These are phyloP conservation scores for Wickerhamiella lipophila DNA, from an alignment of 805 yeast genomes.

Conservation along the genomic window DNA sequence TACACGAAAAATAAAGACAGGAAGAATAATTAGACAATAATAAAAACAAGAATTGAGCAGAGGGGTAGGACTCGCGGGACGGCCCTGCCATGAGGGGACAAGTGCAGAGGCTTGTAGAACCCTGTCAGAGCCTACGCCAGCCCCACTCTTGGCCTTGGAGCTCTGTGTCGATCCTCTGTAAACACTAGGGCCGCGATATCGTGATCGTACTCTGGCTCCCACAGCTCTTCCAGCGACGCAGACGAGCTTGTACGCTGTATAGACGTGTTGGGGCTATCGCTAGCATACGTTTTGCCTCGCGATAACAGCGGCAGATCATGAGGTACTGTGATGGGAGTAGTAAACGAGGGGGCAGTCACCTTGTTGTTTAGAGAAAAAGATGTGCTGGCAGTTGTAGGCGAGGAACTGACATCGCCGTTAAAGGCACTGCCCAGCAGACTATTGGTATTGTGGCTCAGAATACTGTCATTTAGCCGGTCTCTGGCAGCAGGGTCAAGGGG, in stretches of 20 bases:
- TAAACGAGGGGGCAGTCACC: background rate
- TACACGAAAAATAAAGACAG: no score
- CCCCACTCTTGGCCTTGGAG: no score
- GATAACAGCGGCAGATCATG: background rate
- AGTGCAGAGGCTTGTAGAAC: no score
- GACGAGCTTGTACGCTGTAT: background rate
- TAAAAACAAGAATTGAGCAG: no score
- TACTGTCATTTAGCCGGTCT: background rate
- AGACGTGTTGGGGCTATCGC: background rate
- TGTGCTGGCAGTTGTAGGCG: background rate
- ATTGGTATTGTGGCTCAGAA: background rate
- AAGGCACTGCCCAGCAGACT: constrained; percentile 2
- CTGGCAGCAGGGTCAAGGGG: background rate
- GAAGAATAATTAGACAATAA: no score
- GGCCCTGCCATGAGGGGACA: no score
- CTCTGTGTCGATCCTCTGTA: background rate
- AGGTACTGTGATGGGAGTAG: background rate
- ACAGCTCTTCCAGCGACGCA: constrained; percentile 5
- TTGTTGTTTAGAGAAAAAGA: background rate
- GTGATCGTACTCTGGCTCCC: constrained; percentile 11
- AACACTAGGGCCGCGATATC: constrained; percentile 8
- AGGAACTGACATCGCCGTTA: background rate
- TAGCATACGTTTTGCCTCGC: background rate
- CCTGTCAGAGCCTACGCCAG: no score
- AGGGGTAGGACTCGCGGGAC: no score